Percentiles rank a stretch among this genome's conserved stretches.
Evolutionary conservation across 805 yeast species (phyloP).

Genomic region (Candida qinlingensis): DNA sequence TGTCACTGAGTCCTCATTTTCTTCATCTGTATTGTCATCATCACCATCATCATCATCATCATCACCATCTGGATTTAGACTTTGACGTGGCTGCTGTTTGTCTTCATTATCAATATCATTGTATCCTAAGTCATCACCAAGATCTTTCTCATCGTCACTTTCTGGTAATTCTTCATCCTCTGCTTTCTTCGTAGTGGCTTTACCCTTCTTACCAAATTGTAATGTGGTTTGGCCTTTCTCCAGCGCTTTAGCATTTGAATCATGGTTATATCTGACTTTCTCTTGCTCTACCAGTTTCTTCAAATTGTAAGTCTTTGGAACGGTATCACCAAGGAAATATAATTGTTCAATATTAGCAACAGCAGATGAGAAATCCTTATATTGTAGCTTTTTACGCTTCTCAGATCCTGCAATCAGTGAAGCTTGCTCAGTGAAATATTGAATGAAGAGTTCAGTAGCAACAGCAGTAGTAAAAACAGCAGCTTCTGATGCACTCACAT

Average conservation of each 20-base stretch:
- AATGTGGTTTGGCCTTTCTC: conserved; percentile 40
- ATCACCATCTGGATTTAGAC: conserved; percentile 9
- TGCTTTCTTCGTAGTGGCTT: conserved; percentile 1
- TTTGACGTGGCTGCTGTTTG: not conserved
- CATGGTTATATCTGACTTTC: conserved; percentile 26
- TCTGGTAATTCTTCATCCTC: conserved; percentile 23
- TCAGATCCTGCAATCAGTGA: conserved; percentile 56
- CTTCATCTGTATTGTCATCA: conserved; percentile 13
- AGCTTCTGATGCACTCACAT: conserved; percentile 56
- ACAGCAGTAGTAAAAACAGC: conserved; percentile 73
- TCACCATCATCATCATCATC: not conserved
- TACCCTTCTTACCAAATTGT: conserved; percentile 21
- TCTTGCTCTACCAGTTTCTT: conserved; percentile 42
- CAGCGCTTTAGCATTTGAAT: conserved; percentile 17
- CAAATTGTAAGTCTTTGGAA: conserved; percentile 55
- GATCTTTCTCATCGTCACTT: conserved; percentile 19
- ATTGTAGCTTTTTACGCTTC: conserved; percentile 62
- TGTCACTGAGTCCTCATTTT: not conserved
- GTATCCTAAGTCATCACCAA: conserved; percentile 16
- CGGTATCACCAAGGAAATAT: conserved; percentile 57
- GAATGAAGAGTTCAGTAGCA: conserved; percentile 74
- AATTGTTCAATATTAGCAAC: conserved; percentile 55
- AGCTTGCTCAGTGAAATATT: conserved; percentile 68
- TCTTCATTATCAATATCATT: conserved; percentile 7
- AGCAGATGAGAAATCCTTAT: conserved; percentile 64